Percentiles rank a stretch among this genome's conserved stretches.
Evolutionary conservation across 2,329 filamentous ascomycete genomes (phyloP).

Genomic region (Pseudogymnoascus sp.): DNA sequence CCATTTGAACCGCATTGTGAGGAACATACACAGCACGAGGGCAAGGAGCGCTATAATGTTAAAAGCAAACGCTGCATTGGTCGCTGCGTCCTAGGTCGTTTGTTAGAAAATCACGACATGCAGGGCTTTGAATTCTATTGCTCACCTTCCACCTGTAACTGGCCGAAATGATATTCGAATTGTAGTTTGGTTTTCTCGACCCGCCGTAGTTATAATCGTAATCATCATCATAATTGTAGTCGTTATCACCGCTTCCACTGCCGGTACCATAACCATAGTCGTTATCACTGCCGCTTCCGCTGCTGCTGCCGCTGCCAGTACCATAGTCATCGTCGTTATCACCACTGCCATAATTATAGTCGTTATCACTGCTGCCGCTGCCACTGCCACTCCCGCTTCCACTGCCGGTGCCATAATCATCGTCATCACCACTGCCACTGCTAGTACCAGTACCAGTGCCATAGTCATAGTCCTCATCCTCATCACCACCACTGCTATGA

Average conservation of each 20-base stretch:
- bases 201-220: neutral
- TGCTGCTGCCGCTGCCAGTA: neutral
- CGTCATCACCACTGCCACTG: neutral
- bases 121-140: neutral
- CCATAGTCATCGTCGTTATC: neutral
- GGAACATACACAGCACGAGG: neutral
- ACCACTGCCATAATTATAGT: neutral
- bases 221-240: no score
- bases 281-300: neutral
- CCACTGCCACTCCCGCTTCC: no score
- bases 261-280: neutral
- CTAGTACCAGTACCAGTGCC: neutral
- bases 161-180: no score
- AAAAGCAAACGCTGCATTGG: neutral
- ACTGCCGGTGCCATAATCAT: neutral
- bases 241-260: no score
- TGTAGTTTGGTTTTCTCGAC: neutral
- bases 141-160: neutral
- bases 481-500: neutral
- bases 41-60: neutral
- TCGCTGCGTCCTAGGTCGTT: neutral
- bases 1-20: slow-evolving; percentile 1
- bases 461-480: neutral
- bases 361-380: neutral
- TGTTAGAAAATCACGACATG: neutral